Base-by-base conservation (phyloP, 345 rosid species). In the Tarenaya hassleriana region DNA sequence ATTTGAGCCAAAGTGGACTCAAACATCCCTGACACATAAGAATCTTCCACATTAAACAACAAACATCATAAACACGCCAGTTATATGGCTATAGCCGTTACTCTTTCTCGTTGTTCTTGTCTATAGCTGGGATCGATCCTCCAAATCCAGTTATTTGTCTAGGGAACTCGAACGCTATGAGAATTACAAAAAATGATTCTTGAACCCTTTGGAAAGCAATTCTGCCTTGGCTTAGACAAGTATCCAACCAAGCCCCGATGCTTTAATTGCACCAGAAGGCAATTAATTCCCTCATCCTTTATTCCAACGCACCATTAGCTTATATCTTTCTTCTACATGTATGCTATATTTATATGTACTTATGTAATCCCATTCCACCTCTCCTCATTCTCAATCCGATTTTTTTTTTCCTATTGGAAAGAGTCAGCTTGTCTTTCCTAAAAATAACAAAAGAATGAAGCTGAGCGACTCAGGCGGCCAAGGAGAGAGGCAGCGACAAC, bases 81-180 rank as follows among this genome's bases (percentile, higher is more conserved):
- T 34, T 15, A 24, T 2, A 24, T 5, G 29, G 29, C 5, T 24
- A 24, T 48, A 27, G 16, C 49, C 78, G n/a, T 65, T 77, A 79
- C 94, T 76, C 90, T 75, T 54, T 74, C 76, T 35, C 54, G 81
- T 37, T 79, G 74, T 58, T 65, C 80, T 42, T 72, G 72, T 73
- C 88, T 74, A 48, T 69, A 74, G 69, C 63, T 72, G 15, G 90
- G 86, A 63, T 81, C 86, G 37, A 77, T 62, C 73, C 88, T 77
- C 91, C 94, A 86, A 56, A 84, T 81, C 95, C 85, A 74, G 73
- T 81, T 79, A 66, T 70, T 80, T 38, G 86, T 61, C 88, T 84
- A 24, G 29, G 29, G 29, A 2, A 5, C 2, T 24, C 29, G 29
- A 24, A 24, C 2, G 29, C 29, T n/a, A 24, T 24, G 29, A 24